These are phyloP conservation scores for Backusella luteola DNA, from an alignment of 192 early-diverging fungal genomes.

Conservation along the genomic window DNA sequence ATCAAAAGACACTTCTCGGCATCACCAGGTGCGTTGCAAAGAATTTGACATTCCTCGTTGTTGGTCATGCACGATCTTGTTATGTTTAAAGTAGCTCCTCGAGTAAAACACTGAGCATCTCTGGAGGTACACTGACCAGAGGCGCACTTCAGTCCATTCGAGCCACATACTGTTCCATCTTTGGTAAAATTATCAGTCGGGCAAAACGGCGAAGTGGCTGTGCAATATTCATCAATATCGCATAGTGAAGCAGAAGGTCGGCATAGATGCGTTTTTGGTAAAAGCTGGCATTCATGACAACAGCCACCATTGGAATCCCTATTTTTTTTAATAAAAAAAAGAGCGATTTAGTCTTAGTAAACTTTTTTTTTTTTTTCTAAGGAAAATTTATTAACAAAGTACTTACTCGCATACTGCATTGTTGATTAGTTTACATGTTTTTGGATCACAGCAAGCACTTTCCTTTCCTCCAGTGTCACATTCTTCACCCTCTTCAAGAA, in stretches of 20 bases:
- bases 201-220: slow-evolving; percentile 67
- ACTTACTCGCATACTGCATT: slow-evolving; percentile 71
- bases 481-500: slow-evolving; percentile 85
- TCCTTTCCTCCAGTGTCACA: slow-evolving; percentile 85
- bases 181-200: slow-evolving; percentile 63
- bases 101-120: slow-evolving; percentile 64
- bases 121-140: slow-evolving; percentile 73
- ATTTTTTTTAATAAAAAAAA: slow-evolving; percentile 11
- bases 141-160: slow-evolving; percentile 53
- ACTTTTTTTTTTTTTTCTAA: background rate
- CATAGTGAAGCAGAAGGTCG: slow-evolving; percentile 75
- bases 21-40: slow-evolving; percentile 55
- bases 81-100: slow-evolving; percentile 51
- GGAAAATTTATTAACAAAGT: background rate
- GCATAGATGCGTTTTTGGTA: slow-evolving; percentile 62
- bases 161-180: slow-evolving; percentile 71
- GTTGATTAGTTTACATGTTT: slow-evolving; percentile 76
- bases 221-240: slow-evolving; percentile 78
- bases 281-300: slow-evolving; percentile 70
- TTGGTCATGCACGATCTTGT: slow-evolving; percentile 54
- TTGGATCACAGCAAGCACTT: slow-evolving; percentile 82
- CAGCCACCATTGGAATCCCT: slow-evolving; percentile 81
- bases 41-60: slow-evolving; percentile 59
- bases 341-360: background rate
- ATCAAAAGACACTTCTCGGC: slow-evolving; percentile 50